A percentile compares a stretch with the other conserved stretches of the same genome.
Evolutionary conservation across 176 grass and related monocot species (phyloP).

Genomic region (Carex scoparia): DNA sequence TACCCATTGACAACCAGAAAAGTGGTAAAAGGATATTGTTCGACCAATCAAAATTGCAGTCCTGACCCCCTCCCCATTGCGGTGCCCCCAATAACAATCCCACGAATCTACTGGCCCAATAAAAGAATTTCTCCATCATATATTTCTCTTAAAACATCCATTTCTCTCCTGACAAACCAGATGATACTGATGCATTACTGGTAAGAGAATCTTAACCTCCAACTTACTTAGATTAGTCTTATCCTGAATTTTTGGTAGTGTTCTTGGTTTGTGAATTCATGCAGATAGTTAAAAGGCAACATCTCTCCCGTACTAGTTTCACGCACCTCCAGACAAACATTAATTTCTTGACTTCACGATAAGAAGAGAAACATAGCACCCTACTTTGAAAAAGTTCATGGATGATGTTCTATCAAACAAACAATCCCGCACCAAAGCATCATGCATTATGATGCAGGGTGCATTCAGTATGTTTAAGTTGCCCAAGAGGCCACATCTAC

Average conservation of each 20-base stretch:
- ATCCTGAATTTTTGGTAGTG: not conserved
- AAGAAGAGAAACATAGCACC: not conserved
- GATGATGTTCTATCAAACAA: not conserved
- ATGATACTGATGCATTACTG: not conserved
- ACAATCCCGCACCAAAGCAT: not conserved
- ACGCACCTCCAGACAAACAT: not conserved
- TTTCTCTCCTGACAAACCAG: not conserved
- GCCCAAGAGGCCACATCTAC: not conserved
- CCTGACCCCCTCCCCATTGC: not conserved
- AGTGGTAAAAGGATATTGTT: conserved; percentile 1
- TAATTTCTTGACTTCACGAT: not conserved
- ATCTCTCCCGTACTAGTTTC: not conserved
- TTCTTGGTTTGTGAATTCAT: not conserved
- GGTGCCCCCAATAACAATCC: not conserved
- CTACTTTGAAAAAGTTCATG: not conserved
- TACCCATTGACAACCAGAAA: not conserved
- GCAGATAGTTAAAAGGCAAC: conserved; percentile 7
- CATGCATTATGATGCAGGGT: not conserved
- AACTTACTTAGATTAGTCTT: not conserved
- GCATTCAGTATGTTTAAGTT: not conserved
- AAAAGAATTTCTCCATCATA: not conserved
- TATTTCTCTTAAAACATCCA: not conserved
- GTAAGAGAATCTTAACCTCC: not conserved
- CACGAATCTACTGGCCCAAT: not conserved
- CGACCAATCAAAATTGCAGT: not conserved